A percentile compares a stretch with the other conserved stretches of the same genome.
phyloP scores from a whole-genome alignment of 2,329 filamentous ascomycete genomes.

The Neonectria ditissima region DNA sequence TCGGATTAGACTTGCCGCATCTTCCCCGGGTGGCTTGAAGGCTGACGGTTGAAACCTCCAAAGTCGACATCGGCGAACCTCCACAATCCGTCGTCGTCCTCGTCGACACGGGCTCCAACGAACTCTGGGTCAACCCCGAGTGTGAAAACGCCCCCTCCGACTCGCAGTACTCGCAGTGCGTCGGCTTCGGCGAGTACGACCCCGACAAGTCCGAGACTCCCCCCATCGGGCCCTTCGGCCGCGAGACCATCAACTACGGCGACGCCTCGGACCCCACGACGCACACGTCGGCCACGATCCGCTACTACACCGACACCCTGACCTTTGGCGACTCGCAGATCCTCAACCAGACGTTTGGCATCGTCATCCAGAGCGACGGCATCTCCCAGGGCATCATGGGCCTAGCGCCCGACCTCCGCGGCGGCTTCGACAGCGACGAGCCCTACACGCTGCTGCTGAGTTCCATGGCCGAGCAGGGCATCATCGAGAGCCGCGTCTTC shows the following conservation, averaged over 20 bases:
- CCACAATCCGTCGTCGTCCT: conserved; percentile 59
- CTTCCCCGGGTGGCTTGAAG: background rate
- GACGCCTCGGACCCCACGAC: conserved; percentile 51
- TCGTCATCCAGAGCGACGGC: conserved; percentile 58
- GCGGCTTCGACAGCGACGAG: conserved; percentile 51
- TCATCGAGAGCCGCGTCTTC: conserved; percentile 64
- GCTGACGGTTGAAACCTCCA: conserved; percentile 1
- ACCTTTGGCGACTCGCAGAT: conserved; percentile 58
- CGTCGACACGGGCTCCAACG: conserved; percentile 65
- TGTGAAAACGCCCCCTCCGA: conserved; percentile 55
- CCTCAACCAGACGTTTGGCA: conserved; percentile 62
- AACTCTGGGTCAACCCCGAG: conserved; percentile 67
- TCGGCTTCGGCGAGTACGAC: conserved; percentile 58
- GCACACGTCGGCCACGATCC: conserved; percentile 55
- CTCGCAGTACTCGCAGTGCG: conserved; percentile 53
- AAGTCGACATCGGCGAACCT: conserved; percentile 58
- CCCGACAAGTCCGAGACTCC: conserved; percentile 55
- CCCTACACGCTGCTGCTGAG: conserved; percentile 68
- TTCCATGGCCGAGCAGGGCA: conserved; percentile 58
- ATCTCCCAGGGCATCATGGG: conserved; percentile 65
- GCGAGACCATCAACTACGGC: conserved; percentile 54
- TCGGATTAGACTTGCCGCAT: background rate
- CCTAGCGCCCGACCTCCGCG: conserved; percentile 56
- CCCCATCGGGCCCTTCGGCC: conserved; percentile 52
- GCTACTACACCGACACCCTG: conserved; percentile 61